Evolutionary conservation across 805 yeast species (phyloP), one percentile per base, ranked within the genome.

Genomic region (Candida sakaeoensis): DNA sequence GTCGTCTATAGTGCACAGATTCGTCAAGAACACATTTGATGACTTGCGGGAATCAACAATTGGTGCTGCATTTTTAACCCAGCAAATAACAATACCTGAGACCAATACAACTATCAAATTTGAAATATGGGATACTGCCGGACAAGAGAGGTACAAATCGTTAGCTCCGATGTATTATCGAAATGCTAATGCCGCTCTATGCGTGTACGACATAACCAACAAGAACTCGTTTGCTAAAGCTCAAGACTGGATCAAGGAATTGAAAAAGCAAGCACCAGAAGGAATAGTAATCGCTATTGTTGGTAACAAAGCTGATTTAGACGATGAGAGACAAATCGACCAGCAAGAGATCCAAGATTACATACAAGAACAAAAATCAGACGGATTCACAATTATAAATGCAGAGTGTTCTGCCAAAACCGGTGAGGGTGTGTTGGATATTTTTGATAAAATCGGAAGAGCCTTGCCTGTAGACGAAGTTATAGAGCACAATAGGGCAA

Each of bases 41-140:
- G 85, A 80, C 48, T 65, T 77, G 58, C 73, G 85, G 47, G 89
- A 84, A 59, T 83, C 90, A 17, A 85, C 95, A 1, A 85, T 85
- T 40, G 93, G 95, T 1, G 95, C 95, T 1, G 95, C 93, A 2
- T 85, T 84, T 57, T 66, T 82, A 38, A 82, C 91, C 1, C 89
- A 82, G 54, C 69, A 80, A 2, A 75, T 83, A 33, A 72, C 75
- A 14, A 54, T 78, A n/a, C 76, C 75, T 39, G 76, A 67, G 25
- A 50, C 55, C 23, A 73, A 77, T 12, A 62, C 68, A 36, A 77
- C 79, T 1, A 74, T 84, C 31, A 82, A 83, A 56, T 72, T 81
- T 50, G 88, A 82, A 53, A 80, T 82, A 38, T 82, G 93, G 95
- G 99, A 91, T 58, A 91, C 99, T 10, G 99, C 99, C 0, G 99